phyloP scores from a whole-genome alignment of 805 yeast genomes.

The Pichia deserticola region DNA sequence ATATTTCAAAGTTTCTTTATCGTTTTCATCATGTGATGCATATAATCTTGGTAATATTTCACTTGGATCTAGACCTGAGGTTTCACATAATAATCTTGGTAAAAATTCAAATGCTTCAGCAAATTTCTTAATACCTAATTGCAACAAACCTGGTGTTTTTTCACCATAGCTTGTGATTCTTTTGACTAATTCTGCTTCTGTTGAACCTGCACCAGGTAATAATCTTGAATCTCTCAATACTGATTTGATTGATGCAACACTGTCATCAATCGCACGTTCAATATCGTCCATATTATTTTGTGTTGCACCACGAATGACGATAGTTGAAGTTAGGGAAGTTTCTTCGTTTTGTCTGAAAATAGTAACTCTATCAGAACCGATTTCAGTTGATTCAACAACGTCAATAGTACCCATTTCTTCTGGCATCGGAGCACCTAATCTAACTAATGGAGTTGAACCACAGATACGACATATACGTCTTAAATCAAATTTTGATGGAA shows the following conservation, averaged over 20 bases:
- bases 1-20: conserved; percentile 28
- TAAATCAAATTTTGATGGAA: conserved; percentile 88
- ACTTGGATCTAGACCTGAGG: conserved; percentile 85
- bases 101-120: conserved; percentile 93
- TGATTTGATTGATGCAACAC: conserved; percentile 87
- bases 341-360: conserved; percentile 73
- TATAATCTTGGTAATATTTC: conserved; percentile 86
- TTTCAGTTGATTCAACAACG: conserved; percentile 82
- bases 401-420: conserved; percentile 90
- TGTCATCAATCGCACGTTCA: conserved; percentile 96
- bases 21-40: conserved; percentile 68
- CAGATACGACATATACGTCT: conserved; percentile 93
- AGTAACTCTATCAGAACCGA: conserved; percentile 97
- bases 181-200: conserved; percentile 81
- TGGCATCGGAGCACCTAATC: conserved; percentile 91
- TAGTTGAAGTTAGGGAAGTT: conserved; percentile 79
- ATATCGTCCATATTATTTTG: conserved; percentile 88
- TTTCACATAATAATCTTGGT: conserved; percentile 89
- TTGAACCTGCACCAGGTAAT: conserved; percentile 94
- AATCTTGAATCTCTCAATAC: conserved; percentile 73
- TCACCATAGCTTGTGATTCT: conserved; percentile 82
- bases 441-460: conserved; percentile 93
- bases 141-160: conserved; percentile 85
- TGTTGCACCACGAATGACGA: conserved; percentile 93
- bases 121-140: conserved; percentile 87